Base-by-base conservation (phyloP, 768 basidiomycete species). In the Goffeauzyma gilvescens region DNA sequence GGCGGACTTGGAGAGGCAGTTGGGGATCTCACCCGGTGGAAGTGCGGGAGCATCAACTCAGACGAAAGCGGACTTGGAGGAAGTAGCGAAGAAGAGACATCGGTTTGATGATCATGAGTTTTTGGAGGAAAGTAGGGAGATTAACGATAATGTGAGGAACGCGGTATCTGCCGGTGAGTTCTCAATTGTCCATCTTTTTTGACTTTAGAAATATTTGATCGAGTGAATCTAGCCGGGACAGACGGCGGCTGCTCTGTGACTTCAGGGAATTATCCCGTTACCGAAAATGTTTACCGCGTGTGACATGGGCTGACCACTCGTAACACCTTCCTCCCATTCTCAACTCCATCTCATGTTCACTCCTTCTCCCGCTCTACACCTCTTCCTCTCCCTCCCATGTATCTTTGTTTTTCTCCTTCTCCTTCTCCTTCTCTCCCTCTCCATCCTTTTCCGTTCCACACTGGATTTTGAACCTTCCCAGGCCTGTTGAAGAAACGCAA, bases 71-170 rank as follows among this genome's bases (percentile, higher is more conserved):
- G 13, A 50, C 56, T 42, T 48, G 50, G 43, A 63, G 42, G 45
- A 58, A 32, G 25, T 59, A 7, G 58, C 58, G 9, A 52, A 59
- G 55, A 78, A 73, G 69, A 93, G 90, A 57, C 81, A 83, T 53
- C 74, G 82, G 21, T 77, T 96, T 34, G 87, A 95, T 37, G 90
- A 98, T 55, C 78, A 75, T 2, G 80, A 86, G 61, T 98, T 80
- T 58, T 59, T 98, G 28, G 87, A 95, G 60, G 78, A 90, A 66
- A 86, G 78, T 53, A 70, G 74, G 60, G 86, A 93, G 55, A 74
- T 96, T 21, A 82, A 85, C 2, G 87, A 90, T 51, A 76, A 72
- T 50, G 89, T 95, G 22, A 82, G 83, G 68, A 84, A 71, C 44
- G 90, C 90, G 3, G 90, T 98, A 10, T 70, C 78, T 35, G 72